Percentiles rank a stretch among this genome's conserved stretches.
Evolutionary conservation across 495 filamentous ascomycete genomes (phyloP).

Genomic region (Achaetomiella virescens): DNA sequence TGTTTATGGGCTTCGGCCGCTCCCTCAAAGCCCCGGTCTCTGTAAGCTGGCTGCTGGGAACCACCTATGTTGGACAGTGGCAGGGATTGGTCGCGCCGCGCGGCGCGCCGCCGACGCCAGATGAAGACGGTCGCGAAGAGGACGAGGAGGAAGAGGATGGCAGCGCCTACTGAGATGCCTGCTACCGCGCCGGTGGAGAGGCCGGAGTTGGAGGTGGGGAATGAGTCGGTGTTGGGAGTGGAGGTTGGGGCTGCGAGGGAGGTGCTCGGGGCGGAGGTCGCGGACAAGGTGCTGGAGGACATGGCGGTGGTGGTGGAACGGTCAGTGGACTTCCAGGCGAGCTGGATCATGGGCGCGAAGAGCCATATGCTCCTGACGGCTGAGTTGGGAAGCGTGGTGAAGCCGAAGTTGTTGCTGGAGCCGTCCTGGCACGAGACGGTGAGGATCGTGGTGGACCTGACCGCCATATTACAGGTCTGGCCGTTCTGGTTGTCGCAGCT

Average conservation of each 20-base stretch:
- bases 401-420: conserved; percentile 3
- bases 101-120: conserved; percentile 5
- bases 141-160: conserved; percentile 9
- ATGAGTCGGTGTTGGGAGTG: background rate
- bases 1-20: background rate
- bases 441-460: conserved; percentile 7
- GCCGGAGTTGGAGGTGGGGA: background rate
- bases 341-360: conserved; percentile 30
- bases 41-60: background rate
- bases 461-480: conserved; percentile 25
- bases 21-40: no score
- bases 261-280: background rate
- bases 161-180: conserved; percentile 18
- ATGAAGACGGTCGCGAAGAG: conserved; percentile 10
- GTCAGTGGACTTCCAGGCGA: conserved; percentile 24
- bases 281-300: background rate
- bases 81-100: background rate
- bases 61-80: background rate
- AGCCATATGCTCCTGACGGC: conserved; percentile 8
- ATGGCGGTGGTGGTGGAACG: background rate
- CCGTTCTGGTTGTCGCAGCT: conserved; percentile 18
- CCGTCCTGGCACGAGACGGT: conserved; percentile 17
- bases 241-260: background rate
- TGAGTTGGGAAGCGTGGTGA: conserved; percentile 13
- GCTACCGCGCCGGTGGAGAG: conserved; percentile 17